Evolutionary conservation across 768 basidiomycete genomes (phyloP).

Genomic region (Leucosporidium creatinivorum): DNA sequence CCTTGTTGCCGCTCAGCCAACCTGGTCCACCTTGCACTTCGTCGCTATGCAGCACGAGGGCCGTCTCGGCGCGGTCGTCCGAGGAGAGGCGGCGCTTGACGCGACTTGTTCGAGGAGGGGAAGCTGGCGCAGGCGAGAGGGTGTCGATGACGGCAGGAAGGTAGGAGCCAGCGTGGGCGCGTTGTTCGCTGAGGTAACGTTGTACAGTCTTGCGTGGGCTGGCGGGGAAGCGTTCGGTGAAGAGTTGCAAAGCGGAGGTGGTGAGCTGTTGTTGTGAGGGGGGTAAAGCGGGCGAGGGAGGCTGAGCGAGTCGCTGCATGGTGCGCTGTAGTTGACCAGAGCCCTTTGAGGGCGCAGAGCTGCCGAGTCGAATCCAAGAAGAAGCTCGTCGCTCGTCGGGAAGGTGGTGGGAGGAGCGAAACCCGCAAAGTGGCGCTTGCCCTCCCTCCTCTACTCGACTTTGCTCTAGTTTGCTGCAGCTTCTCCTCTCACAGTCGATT

Average conservation of each 20-base stretch:
- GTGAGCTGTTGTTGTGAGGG: not conserved
- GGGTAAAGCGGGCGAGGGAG: not conserved
- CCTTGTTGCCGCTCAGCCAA: not conserved
- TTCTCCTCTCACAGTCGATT: no score
- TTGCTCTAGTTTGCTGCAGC: no score
- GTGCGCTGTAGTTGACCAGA: not conserved
- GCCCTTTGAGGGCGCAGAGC: not conserved
- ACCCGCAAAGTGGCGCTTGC: not conserved
- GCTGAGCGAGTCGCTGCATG: not conserved
- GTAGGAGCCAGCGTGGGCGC: not conserved
- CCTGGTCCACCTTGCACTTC: no score
- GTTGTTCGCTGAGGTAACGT: not conserved
- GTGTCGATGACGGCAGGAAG: not conserved
- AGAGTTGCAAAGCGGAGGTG: not conserved
- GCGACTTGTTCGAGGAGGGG: not conserved
- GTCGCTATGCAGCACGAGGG: constrained; percentile 15
- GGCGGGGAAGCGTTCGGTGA: not conserved
- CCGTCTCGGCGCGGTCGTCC: constrained; percentile 5
- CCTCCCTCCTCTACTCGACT: no score
- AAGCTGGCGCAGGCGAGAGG: not conserved
- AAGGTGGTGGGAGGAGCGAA: not conserved
- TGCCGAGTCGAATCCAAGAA: not conserved
- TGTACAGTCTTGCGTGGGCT: not conserved
- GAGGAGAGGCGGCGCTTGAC: not conserved
- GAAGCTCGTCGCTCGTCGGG: not conserved